phyloP scores from a whole-genome alignment of 1,284 basidiomycete genomes.

The Trichosporon sp. region DNA sequence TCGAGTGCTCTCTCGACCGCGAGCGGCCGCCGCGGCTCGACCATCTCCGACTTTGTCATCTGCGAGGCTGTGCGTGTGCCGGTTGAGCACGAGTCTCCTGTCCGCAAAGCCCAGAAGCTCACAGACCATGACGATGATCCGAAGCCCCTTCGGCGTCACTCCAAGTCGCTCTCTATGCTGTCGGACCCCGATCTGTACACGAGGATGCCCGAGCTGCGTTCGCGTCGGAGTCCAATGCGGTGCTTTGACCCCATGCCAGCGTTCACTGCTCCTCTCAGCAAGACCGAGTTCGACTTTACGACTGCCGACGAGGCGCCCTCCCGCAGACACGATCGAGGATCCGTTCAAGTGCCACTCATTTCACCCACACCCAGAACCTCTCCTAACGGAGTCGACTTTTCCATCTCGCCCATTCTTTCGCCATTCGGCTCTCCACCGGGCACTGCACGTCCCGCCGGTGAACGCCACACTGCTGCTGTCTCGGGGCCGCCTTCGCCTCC shows the following conservation, averaged over 20 bases:
- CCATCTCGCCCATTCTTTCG: background rate
- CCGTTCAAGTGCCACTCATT: background rate
- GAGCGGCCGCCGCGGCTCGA: constrained; percentile 5
- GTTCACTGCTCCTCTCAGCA: background rate
- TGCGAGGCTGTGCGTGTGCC: constrained; percentile 1
- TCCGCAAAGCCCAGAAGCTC: background rate
- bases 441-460: background rate
- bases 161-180: constrained; percentile 10
- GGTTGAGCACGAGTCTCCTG: background rate
- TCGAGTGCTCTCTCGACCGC: background rate
- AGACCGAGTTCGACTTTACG: background rate
- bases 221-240: background rate
- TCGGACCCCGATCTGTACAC: constrained; percentile 6
- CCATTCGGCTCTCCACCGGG: background rate
- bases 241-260: background rate
- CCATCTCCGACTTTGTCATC: constrained; percentile 21
- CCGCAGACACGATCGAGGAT: background rate
- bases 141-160: background rate
- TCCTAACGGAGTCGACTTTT: background rate
- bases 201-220: background rate
- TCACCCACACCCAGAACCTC: background rate
- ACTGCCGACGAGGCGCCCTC: background rate
- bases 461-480: background rate
- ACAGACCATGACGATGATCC: background rate
- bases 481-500: background rate